Evolutionary conservation across 1,284 basidiomycete genomes (phyloP), one percentile per base, ranked within the genome.

Genomic region (Sanghuangporus weigelae): DNA sequence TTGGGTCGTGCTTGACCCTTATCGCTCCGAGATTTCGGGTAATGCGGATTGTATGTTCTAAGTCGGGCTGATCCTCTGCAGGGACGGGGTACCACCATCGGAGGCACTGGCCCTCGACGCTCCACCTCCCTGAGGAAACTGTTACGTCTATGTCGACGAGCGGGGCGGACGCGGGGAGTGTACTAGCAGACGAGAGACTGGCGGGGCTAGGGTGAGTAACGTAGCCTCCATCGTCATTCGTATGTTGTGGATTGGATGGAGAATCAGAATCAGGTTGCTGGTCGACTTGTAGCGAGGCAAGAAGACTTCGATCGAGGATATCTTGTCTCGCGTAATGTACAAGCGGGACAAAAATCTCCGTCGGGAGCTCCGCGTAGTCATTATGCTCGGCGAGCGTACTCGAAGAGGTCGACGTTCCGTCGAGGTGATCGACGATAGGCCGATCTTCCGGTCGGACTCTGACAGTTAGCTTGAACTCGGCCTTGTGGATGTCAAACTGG

Each of bases 71-170:
- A 12, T 78, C 83, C 23, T 68, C 69, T 16, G 69, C 66, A 0
- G 92, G 91, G 0, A 86, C 80, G 38, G 82, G 80, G 73, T 97
- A 96, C 82, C 86, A 95, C 96, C 96, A 98, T 68, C 81, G 81
- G 60, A 98, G 73, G 42, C 77, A 82, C 76, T 90, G 87, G 1
- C 92, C 93, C 7, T 84, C 78, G 7, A 92, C 77, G 65, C 81
- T 80, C 79, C 84, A 93, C 44, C 78, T 72, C 1, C 95, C 95
- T 1, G 79, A 80, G 2, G 89, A 90, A 1, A 88, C 83, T 11
- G 77, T 73, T 8, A 87, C 78, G 19, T 76, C 73, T 48, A 85
- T 73, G 35, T 76, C 73, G 21, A 88, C 68, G 26, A 80, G 77
- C 36, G 68, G 69, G 21, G 44, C 44, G 4, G 57, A 60, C 3